Evolutionary conservation across 345 rosid species (phyloP).

Genomic region (Nasturtium officinale): DNA sequence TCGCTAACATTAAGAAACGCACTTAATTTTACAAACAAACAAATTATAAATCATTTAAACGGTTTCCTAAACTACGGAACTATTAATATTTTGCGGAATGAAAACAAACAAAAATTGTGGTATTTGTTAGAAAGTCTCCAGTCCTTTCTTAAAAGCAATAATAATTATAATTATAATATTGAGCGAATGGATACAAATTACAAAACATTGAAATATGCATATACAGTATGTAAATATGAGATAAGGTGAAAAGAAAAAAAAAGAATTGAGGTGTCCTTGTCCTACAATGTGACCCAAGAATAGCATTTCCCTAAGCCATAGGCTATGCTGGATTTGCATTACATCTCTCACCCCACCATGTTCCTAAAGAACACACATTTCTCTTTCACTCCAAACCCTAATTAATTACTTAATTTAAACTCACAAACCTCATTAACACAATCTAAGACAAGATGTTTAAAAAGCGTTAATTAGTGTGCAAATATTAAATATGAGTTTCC

Average conservation of each 20-base stretch:
- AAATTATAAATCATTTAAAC: neutral
- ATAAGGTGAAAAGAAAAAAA: neutral
- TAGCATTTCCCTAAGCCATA: slow-evolving; percentile 43
- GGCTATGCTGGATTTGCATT: slow-evolving; percentile 41
- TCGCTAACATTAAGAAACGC: neutral
- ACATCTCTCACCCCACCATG: slow-evolving; percentile 44
- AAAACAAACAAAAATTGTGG: neutral
- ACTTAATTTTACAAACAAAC: neutral
- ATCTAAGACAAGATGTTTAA: slow-evolving; percentile 16
- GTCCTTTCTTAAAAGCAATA: neutral
- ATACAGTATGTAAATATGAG: neutral
- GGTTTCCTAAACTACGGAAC: neutral
- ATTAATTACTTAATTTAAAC: slow-evolving; percentile 7
- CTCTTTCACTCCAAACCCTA: slow-evolving; percentile 47
- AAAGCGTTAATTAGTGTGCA: slow-evolving; percentile 29
- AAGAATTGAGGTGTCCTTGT: slow-evolving; percentile 38
- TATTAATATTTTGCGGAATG: neutral
- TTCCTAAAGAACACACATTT: slow-evolving; percentile 37
- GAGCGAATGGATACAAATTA: neutral
- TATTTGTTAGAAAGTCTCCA: neutral
- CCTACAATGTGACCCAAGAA: slow-evolving; percentile 39
- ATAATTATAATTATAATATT: neutral
- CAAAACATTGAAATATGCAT: too few species aligned
- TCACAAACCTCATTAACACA: slow-evolving; percentile 25
- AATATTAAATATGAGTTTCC: slow-evolving; percentile 19